Base-by-base conservation (phyloP, 805 yeast species). In the Candida michaelii region DNA sequence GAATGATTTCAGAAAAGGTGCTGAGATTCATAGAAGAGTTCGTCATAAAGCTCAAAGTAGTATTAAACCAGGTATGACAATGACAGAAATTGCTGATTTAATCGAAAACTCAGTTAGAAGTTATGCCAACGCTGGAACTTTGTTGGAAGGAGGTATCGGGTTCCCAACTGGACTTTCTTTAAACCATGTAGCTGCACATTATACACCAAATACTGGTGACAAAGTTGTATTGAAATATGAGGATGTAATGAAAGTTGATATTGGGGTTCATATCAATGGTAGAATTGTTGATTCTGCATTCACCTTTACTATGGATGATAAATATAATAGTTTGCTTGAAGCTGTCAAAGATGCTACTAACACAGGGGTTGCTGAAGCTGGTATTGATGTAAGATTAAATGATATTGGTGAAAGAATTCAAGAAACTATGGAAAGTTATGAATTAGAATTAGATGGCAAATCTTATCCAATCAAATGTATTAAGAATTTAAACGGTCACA, bases 131-230 rank as follows among this genome's bases (percentile, higher is more conserved):
- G 84, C 83, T 39, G 84, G 82, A 54, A 74, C 80, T 32, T 74
- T 77, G 23, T 73, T 77, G 47, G 63, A 61, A 41, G 93, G 89
- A 13, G 99, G 99, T 30, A 80, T 90, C 55, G 99, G 98, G 5
- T 93, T 93, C 76, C 99, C 99, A 39, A 89, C 97, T n/a, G 99
- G 99, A 45, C 76, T 93, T 30, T 88, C 96, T 1, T 65, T 91
- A 50, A 93, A 93, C 66, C 86, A 89, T 59, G 83, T 89, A 59
- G 99, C 99, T 18, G 99, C 99, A 0, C 99, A 93, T 62, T 93
- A 89, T 66, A 91, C 98, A 0, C 99, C 99, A 11, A 93, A 93
- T 66, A 84, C 91, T 4, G 96, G 96, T 10, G 99, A 93, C 62
- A 88, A 81, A 55, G 77, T 87, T 5, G 85, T 85, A 1, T 70